Conservation (phyloP, 2,329 filamentous ascomycete genomes). For the Juglanconis juglandina region DNA sequence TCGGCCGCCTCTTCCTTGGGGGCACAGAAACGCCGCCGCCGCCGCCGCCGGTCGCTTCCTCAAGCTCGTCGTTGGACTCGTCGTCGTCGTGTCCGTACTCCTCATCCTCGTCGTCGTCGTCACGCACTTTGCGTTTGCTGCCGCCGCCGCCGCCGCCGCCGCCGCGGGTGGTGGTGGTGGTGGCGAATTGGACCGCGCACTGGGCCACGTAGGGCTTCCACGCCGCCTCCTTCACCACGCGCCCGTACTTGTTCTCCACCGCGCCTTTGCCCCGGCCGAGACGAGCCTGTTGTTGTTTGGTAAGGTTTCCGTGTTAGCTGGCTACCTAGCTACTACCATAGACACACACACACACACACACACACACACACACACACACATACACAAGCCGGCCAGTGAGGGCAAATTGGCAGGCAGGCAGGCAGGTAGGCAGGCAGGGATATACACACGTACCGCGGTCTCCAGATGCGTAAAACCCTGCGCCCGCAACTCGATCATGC, state of each 20-base stretch:
- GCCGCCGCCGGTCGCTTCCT: neutral
- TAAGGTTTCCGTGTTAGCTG: neutral
- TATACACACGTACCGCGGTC: neutral
- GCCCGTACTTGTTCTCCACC: constrained; percentile 14
- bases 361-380: too few species aligned
- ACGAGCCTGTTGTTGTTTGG: neutral
- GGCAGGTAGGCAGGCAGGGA: neutral
- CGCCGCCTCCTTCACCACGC: neutral
- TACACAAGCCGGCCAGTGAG: too few species aligned
- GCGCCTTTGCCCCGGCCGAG: constrained; percentile 6
- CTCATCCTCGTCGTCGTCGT: neutral
- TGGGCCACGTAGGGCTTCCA: neutral
- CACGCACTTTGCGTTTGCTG: neutral
- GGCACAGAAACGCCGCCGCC: neutral
- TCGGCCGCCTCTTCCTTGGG: neutral
- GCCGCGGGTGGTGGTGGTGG: too few species aligned
- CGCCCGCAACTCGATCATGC: neutral
- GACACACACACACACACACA: too few species aligned
- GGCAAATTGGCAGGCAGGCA: too few species aligned
- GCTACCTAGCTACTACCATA: too few species aligned
- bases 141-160: too few species aligned
- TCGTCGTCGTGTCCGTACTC: neutral
- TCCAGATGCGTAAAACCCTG: constrained; percentile 1
- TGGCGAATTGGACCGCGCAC: neutral
- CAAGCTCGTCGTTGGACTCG: neutral